Base-by-base conservation (phyloP, 73 alveolate genomes). In the Paramecium sonneborni region DNA sequence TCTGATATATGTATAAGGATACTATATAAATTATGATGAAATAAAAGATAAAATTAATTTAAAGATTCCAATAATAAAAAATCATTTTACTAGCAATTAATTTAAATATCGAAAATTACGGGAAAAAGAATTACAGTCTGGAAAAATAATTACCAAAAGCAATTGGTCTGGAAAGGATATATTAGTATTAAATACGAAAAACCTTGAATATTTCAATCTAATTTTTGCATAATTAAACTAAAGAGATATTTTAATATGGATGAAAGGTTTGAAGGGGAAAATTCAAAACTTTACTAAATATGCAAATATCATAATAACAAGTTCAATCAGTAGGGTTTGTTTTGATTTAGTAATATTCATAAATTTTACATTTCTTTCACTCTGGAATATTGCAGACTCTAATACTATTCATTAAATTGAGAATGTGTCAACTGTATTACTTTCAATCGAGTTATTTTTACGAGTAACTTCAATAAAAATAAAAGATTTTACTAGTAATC, bases 161-260 rank as follows among this genome's bases (percentile, higher is more conserved):
- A 79, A 39, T 41, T 79, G 72, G 69, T 79, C 90, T 10, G 90
- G 90, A 24, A 79, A 79, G 41, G 72, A 79, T 79, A 15, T 79
- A 3, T 12, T 72, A 28, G 14, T 21, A 43, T 41, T 44, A 9
- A 23, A 79, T 21, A 23, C 90, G 15, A 23, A 23, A 12, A 79
- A 24, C 15, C 30, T 30, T 6, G 90, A 46, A 32, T 30, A 32
- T 30, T 62, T 62, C 24, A 62, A 32, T 62, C 48, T 12, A 0
- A 62, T 62, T 30, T 62, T 62, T 62, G 30, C 18, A 30, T 62
- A 62, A 62, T 26, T 62, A n/a, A 62, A 62, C 18, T 62, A 62
- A 32, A 62, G 84, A 32, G 84, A 62, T 62, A 46, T 62, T 32
- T 30, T 62, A 12, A 62, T 62, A 62, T 62, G 84, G 84, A 62